A percentile compares a stretch with the other conserved stretches of the same genome.
These are phyloP conservation scores for Malassezia caprae DNA, from an alignment of 1,284 basidiomycete genomes.

Conservation along the genomic window DNA sequence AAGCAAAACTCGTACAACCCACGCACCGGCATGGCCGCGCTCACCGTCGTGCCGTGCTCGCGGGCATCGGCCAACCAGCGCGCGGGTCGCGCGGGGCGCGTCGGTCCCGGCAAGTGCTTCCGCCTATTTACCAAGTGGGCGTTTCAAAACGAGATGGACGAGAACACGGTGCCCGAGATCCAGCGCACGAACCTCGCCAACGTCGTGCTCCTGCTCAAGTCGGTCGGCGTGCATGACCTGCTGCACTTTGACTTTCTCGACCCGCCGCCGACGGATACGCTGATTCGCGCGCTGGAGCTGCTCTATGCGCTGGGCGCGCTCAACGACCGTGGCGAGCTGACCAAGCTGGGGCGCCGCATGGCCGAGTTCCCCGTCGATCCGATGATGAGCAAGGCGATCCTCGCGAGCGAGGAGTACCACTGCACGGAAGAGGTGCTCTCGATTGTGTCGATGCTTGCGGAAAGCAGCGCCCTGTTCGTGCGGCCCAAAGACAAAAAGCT, in stretches of 20 bases:
- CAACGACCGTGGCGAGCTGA: constrained; percentile 90
- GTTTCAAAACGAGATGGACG: constrained; percentile 57
- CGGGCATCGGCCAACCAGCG: constrained; percentile 92
- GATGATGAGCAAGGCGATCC: constrained; percentile 90
- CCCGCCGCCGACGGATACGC: constrained; percentile 80
- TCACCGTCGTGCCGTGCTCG: constrained; percentile 60
- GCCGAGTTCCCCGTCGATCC: constrained; percentile 98
- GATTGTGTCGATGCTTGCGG: constrained; percentile 93
- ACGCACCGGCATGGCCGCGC: constrained; percentile 43
- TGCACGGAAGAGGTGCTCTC: constrained; percentile 96
- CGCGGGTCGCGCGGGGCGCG: constrained; percentile 90
- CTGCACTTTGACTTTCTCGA: constrained; percentile 59
- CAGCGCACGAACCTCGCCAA: constrained; percentile 53
- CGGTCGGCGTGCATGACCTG: constrained; percentile 58
- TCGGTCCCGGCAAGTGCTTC: constrained; percentile 97
- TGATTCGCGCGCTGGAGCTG: constrained; percentile 85
- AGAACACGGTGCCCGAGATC: constrained; percentile 58
- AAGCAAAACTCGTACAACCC: constrained; percentile 48
- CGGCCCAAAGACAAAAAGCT: constrained; percentile 61
- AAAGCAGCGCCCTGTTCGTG: constrained; percentile 87
- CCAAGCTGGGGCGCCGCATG: constrained; percentile 90
- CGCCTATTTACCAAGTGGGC: constrained; percentile 63
- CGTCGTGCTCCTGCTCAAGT: constrained; percentile 58
- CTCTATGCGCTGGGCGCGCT: constrained; percentile 90
- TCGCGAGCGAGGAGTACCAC: constrained; percentile 83